Conservation (phyloP, 768 basidiomycete genomes). For the Lyophyllum shimeji region DNA sequence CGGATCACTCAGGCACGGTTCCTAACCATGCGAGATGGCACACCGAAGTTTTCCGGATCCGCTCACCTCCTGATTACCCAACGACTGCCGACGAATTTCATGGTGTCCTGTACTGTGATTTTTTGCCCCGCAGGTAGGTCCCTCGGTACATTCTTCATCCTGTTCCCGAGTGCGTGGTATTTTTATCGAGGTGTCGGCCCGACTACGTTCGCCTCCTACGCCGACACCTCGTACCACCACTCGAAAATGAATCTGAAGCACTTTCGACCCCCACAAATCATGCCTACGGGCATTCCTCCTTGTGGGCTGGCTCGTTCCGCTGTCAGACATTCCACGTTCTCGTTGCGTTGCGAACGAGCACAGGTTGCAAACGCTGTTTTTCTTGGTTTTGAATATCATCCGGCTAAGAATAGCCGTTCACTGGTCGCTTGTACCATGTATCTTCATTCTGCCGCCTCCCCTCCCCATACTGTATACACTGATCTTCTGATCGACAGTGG, state of each 20-base stretch:
- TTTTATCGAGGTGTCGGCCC: constrained; percentile 34
- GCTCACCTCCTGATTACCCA: too few species aligned
- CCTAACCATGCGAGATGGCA: too few species aligned
- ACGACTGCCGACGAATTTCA: too few species aligned
- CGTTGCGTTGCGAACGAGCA: too few species aligned
- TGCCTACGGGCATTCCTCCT: constrained; percentile 20
- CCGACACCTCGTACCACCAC: constrained; percentile 36
- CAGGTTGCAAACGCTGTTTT: too few species aligned
- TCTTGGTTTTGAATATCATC: not conserved
- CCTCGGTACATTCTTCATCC: not conserved
- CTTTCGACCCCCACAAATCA: constrained; percentile 47
- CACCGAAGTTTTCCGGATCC: too few species aligned
- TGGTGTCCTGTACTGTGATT: too few species aligned
- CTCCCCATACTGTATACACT: too few species aligned
- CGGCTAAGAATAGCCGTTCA: not conserved
- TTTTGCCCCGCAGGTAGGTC: not conserved
- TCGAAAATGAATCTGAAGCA: constrained; percentile 53
- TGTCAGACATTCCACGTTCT: constrained; percentile 60
- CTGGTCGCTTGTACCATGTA: not conserved
- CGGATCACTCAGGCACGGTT: not conserved
- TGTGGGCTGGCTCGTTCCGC: constrained; percentile 64
- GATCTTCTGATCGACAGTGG: too few species aligned
- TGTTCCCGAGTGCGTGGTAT: constrained; percentile 6
- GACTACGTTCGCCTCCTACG: constrained; percentile 27
- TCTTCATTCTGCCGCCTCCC: not conserved